Evolutionary conservation across 306 rosid species (phyloP), one percentile per base, ranked within the genome.

Genomic region (Trifolium dubium): DNA sequence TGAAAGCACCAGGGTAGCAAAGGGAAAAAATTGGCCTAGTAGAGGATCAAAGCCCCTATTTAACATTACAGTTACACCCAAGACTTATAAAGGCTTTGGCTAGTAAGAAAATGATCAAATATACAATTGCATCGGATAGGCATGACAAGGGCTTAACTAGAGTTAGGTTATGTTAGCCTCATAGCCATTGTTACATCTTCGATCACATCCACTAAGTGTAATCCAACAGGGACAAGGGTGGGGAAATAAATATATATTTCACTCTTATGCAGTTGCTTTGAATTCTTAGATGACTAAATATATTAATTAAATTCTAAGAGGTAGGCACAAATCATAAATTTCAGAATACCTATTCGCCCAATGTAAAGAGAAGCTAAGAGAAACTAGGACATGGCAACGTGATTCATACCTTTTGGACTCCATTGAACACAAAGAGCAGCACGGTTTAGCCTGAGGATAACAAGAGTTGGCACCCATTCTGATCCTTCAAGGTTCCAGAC

Each of bases 381-480:
- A 41, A 62, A 79, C 61, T 35, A 55, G 49, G 60, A 58, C 58
- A 62, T 65, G 43, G 54, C 43, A 34, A 70, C 30, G 44, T 35
- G 32, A 40, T 76, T 67, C 84, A 80, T 81, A 94, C 99, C 99
- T 87, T 83, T 90, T 59, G 99, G 96, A 87, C 97, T 94, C 97
- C 99, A 94, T 77, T 87, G 88, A 70, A 94, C 99, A 86, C 98
- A 92, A 5, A 94, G 93, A 75, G 99, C 99, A 59, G 99, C 96
- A 32, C 99, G 99, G 77, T 94, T 94, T 73, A 90, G 92, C 81
- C 97, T 79, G 73, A 94, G 97, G 72, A 90, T 90, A 51, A 94
- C 98, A 23, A 94, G 96, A 50, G 97, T 90, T 76, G 99, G 92
- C 66, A 88, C 96, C 99, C 99, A 92, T 79, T 92, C 93, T 67